Percentiles rank a stretch among this genome's conserved stretches.
Evolutionary conservation across 106 monocot species (phyloP).

Genomic region (Chionographis japonica): DNA sequence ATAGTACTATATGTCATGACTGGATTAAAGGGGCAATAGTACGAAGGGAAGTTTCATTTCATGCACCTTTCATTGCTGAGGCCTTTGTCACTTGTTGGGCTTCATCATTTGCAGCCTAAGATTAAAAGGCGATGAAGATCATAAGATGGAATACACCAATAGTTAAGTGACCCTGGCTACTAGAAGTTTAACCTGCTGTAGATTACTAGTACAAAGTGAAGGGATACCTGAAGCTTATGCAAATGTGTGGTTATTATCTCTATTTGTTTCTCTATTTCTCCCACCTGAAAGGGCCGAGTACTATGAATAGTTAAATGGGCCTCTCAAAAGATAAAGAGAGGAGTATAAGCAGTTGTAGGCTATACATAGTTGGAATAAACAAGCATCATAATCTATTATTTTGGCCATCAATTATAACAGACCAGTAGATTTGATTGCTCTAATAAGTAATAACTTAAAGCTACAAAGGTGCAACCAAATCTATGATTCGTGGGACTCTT

Average conservation of each 20-base stretch:
- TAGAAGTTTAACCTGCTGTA: not conserved
- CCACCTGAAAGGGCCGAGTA: conserved; percentile 28
- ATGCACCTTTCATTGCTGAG: conserved; percentile 50
- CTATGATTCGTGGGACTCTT: too few relatives aligned
- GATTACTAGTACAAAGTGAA: not conserved
- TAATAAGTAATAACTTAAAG: too few relatives aligned
- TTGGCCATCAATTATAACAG: too few relatives aligned
- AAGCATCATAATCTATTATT: too few relatives aligned
- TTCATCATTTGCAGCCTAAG: conserved; percentile 42
- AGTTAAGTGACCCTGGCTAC: not conserved
- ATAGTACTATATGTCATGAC: not conserved
- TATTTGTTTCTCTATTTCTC: conserved; percentile 40
- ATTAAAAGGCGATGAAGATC: not conserved
- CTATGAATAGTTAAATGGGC: not conserved
- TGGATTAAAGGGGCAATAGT: not conserved
- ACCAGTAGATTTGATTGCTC: too few relatives aligned
- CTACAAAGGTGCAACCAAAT: too few relatives aligned
- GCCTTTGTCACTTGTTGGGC: conserved; percentile 44
- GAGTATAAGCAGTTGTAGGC: not conserved
- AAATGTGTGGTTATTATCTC: conserved; percentile 25
- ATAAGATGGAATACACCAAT: not conserved
- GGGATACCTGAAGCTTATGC: conserved; percentile 37
- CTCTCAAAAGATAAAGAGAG: too few relatives aligned
- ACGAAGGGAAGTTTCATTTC: not conserved
- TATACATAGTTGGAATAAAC: not conserved